phyloP scores from a whole-genome alignment of 805 yeast species.

The Starmerella bacillaris region DNA sequence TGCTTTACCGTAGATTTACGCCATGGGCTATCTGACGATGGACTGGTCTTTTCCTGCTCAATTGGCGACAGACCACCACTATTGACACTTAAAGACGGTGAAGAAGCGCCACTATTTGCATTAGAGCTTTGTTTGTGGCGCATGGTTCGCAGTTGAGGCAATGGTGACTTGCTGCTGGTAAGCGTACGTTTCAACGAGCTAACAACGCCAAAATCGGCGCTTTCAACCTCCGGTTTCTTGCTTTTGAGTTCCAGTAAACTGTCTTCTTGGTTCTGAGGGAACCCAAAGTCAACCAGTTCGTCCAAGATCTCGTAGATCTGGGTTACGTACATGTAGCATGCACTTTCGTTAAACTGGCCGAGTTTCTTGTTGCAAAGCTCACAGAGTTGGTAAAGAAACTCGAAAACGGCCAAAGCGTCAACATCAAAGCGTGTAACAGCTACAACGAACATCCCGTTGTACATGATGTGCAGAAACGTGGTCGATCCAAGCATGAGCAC shows the following conservation, averaged over 20 bases:
- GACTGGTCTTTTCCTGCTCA: no score
- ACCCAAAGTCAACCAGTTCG: constrained; percentile 61
- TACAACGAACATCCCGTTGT: constrained; percentile 52
- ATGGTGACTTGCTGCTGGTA: constrained; percentile 6
- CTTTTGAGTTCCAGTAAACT: neutral
- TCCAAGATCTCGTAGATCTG: constrained; percentile 61
- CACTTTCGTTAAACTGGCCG: constrained; percentile 29
- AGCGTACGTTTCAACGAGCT: constrained; percentile 13
- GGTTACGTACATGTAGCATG: constrained; percentile 47
- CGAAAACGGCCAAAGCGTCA: constrained; percentile 65
- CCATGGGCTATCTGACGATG: constrained; percentile 31
- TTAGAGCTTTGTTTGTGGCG: constrained; percentile 1
- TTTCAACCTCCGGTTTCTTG: neutral
- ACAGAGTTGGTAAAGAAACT: constrained; percentile 51
- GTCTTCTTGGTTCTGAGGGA: constrained; percentile 46
- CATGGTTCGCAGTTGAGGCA: constrained; percentile 2
- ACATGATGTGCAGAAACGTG: constrained; percentile 61
- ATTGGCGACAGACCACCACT: no score
- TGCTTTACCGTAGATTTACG: constrained; percentile 52
- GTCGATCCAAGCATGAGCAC: constrained; percentile 82
- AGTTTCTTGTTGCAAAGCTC: constrained; percentile 32
- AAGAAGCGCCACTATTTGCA: neutral
- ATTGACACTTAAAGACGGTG: neutral
- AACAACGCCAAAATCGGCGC: constrained; percentile 15
- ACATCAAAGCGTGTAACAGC: constrained; percentile 81